Base-by-base conservation (phyloP, 495 filamentous ascomycete genomes). In the Penicillium angulare region DNA sequence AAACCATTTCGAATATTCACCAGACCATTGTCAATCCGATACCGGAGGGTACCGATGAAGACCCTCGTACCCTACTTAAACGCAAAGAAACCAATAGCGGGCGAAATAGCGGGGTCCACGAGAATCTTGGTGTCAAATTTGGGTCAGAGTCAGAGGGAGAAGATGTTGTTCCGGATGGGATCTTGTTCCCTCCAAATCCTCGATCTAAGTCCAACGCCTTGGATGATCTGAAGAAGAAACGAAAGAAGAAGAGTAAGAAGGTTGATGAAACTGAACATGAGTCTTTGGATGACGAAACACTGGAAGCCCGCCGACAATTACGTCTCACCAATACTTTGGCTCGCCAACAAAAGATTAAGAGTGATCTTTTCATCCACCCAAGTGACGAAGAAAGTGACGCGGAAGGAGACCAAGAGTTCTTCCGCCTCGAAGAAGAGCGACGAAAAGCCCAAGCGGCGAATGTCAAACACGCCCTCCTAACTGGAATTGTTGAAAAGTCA, bases 301-400 rank as follows among this genome's bases (percentile, higher is more conserved):
- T 73, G 1, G 80, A 84, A 43, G 79, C 70, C 27, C 78, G 75
- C 31, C 75, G 75, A 9, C 72, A 74, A 13, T 72, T 76, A n/a
- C 79, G 80, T 53, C 65, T 79, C 43, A 75, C 77, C 35, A 74
- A 75, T 36, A 75, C 88, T 52, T 68, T 80, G 17, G 85, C 84
- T 47, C 86, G 88, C 63, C 75, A 79, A 49, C 73, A 73, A 16
- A 86, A 86, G 64, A 88, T 95, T 65, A 97, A 96, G 76, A 91
- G 86, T 62, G 82, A 82, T 16, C 67, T 92, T 32, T 95, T 83
- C 64, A 86, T 98, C 29, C 78, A 85, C 52, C 80, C 83, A 29
- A 88, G 84, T 63, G 88, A 90, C 52, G 90, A 93, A 47, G 89
- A 95, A 52, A 82, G 76, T n/a, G 86, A 87, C 46, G 83, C 78